Evolutionary conservation across 768 basidiomycete genomes (phyloP), one percentile per base, ranked within the genome.

Genomic region (Termitomyces sp.): DNA sequence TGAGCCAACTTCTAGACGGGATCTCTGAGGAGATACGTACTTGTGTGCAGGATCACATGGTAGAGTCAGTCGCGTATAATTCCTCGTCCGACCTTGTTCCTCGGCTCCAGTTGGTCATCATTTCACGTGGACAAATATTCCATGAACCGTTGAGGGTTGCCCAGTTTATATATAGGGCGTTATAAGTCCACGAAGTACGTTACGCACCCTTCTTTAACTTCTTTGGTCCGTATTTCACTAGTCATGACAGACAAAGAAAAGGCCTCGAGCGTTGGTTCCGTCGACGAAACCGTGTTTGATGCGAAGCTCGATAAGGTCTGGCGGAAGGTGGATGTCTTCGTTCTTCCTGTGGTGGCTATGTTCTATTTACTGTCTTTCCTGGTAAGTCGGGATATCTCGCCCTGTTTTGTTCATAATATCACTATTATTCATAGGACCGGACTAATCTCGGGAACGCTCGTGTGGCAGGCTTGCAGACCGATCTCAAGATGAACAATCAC

Each of bases 301-400:
- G 63, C 67, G 3, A 66, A 59, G 20, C 68, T 81, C 42, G 81
- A 81, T 58, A 66, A 62, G 31, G 65, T 45, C 55, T 65, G 73
- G 72, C 67, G 66, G 60, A 77, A 76, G 59, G 67, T 78, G 11
- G 73, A 77, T 56, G 58, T 62, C 61, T 68, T 68, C 58, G 62
- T 76, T 41, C 67, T 78, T 34, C 74, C 76, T 1, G 30, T 73
- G 22, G 71, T 72, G 45, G 64, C 73, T 2, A 69, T 75, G 16
- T 72, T 74, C 54, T 74, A 75, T 58, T 60, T 77, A 1, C 69
- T 78, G 11, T 73, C 73, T 55, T 76, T 77, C 63, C 34, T 77
- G 64, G 76, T 77, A 60, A 57, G 54, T 47, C 1, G 66, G 6
- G 37, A 11, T 11, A 6, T 41, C 37, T 77, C 45, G 82, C 86